Evolutionary conservation across 2,329 filamentous ascomycete species (phyloP), one percentile per base, ranked within the genome.

Genomic region (Mycocentrospora acerina): DNA sequence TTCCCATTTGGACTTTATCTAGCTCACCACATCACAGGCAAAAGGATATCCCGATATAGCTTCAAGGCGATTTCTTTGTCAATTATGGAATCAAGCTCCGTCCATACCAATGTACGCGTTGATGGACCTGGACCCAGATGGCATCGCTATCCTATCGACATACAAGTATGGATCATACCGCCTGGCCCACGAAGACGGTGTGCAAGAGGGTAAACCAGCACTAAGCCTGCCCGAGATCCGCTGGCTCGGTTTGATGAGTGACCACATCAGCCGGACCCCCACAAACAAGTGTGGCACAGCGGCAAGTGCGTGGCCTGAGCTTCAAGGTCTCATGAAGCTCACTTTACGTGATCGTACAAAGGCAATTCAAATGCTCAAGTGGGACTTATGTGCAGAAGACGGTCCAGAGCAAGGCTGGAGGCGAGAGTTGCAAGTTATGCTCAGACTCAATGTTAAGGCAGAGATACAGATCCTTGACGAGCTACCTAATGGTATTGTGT

Each of bases 31-130:
- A n/a, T 8, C 18, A 7, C 36, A 89, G 84, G 88, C 82, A 1
- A 93, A 90, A 72, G 88, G 88, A 2, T 93, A 89, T 56, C 87
- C 88, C 0, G 88, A 93, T 52, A 70, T 91, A 32, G 75, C 78
- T 1, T 89, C 86, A 0, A 74, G 85, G 7, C 74, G 75, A 12
- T 83, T 91, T 36, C 68, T 91, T 1, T 73, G 75, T 28, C 25
- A 60, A 53, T 0, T 64, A 62, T 7, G 70, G 68, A 14, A 77
- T 22, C 36, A 51, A 4, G 48, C 39, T 10, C 52, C 60, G 10
- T 49, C 64, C 7, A 66, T 71, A 11, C 78, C 80, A 2, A 77
- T 88, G 6, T 75, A 80, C 35, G 79, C 75, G 0, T 69, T 93
- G 0, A 77, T 87, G 2, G 88, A 94, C 55, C 87, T 80, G 42